Evolutionary conservation across 2,329 filamentous ascomycete species (phyloP), one percentile per base, ranked within the genome.

Genomic region (Diaporthe ilicicola): DNA sequence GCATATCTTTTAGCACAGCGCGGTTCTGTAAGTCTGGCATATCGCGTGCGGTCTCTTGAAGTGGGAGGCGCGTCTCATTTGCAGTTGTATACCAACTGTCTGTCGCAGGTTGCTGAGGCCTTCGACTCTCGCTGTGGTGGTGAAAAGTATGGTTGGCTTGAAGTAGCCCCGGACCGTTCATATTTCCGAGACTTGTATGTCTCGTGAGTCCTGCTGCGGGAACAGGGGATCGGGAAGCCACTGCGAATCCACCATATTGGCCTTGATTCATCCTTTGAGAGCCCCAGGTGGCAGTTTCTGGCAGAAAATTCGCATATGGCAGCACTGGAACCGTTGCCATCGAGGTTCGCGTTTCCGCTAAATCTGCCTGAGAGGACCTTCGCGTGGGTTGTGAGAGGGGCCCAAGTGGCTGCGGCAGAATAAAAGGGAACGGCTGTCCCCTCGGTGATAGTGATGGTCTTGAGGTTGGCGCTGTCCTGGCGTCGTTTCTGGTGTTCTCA

Each of bases 381-480:
- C 42, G 17, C 9, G 3, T 27, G 1, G 53, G 65, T 59, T 42
- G n/a, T 17, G 53, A 48, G 4, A 68, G n/a, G 3, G 53, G 53
- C 4, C 65, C 65, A 9, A 68, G 65, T 50, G 65, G 65, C 7
- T 32, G 37, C 19, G 65, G 65, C 3, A 68, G 39, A n/a, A 68
- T 68, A 29, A 68, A 68, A 27, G 65, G 65, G 22, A 68, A 37
- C 10, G 65, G 65, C 15, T 68, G 39, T 34, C 22, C 10, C 15
- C 65, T 53, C 22, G 15, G 22, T 37, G 46, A 42, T n/a, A 68
- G 37, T 19, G 42, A 6, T 8, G 29, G 59, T 10, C 6, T 19
- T 3, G 29, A 19, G 1, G 29, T 50, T 15, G 59, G n/a, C 19
- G 10, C 27, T 17, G 44, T 50, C 7, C 17, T 4, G 22, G 8